These are phyloP conservation scores for Agastache rugosa DNA, from an alignment of 257 asterid species.

Conservation along the genomic window DNA sequence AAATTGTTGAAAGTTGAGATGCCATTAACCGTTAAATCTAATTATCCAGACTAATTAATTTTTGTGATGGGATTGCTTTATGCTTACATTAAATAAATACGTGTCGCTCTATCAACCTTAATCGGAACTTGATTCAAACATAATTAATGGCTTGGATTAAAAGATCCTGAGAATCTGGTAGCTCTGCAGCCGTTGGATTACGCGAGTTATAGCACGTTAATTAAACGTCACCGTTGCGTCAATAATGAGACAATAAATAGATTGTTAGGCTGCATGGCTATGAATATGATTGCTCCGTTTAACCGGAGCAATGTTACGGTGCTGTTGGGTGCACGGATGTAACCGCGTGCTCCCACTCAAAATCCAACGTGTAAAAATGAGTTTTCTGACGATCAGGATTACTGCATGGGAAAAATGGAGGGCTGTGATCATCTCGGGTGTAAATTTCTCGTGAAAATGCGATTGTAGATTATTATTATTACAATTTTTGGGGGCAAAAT, in stretches of 20 bases:
- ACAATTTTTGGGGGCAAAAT: conserved; percentile 28
- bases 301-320: conserved; percentile 43
- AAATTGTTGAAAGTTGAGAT: too few relatives aligned
- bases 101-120: conserved; percentile 22
- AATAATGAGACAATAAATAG: conserved; percentile 39
- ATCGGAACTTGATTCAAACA: conserved; percentile 12
- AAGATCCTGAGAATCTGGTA: conserved; percentile 23
- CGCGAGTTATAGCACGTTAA: conserved; percentile 24
- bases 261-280: conserved; percentile 48
- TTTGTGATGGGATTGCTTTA: too few relatives aligned
- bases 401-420: conserved; percentile 41
- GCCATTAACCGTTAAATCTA: too few relatives aligned
- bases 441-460: not conserved
- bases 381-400: conserved; percentile 32
- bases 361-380: conserved; percentile 40
- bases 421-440: conserved; percentile 46
- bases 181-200: conserved; percentile 47
- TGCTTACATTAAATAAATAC: not conserved
- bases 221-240: conserved; percentile 56
- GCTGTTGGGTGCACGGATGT: conserved; percentile 39
- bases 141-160: conserved; percentile 18
- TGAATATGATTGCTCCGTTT: conserved; percentile 42
- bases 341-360: conserved; percentile 48
- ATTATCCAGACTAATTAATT: too few relatives aligned
- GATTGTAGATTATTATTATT: conserved; percentile 22